Evolutionary conservation across 148 eudicot genomes (phyloP).

Genomic region (Drosera capensis): DNA sequence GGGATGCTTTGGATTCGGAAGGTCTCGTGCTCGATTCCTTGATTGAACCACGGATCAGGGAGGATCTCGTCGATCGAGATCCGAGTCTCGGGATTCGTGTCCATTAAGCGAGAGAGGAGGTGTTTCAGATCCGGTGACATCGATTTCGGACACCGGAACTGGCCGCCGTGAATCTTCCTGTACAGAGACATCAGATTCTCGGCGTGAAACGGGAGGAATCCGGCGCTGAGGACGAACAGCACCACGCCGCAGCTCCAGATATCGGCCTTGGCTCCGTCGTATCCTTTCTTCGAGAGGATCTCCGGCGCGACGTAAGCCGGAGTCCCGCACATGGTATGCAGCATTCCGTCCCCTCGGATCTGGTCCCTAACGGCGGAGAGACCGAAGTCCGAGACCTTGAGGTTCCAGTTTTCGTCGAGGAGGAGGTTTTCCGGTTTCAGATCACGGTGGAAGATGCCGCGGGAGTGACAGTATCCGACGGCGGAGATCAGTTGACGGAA

Average conservation of each 20-base stretch:
- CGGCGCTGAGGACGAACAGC: constrained; percentile 45
- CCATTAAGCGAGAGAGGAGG: constrained; percentile 36
- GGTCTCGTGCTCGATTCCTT: constrained; percentile 23
- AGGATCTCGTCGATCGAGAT: constrained; percentile 40
- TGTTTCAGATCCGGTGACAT: constrained; percentile 36
- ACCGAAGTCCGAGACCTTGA: constrained; percentile 59
- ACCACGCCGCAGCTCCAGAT: constrained; percentile 74
- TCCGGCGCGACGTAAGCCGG: constrained; percentile 92
- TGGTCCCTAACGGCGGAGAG: constrained; percentile 34
- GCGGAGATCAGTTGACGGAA: constrained; percentile 64
- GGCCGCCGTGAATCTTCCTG: constrained; percentile 53
- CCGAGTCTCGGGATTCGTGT: constrained; percentile 45
- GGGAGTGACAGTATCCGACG: constrained; percentile 44
- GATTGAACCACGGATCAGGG: constrained; percentile 55
- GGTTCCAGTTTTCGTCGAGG: constrained; percentile 47
- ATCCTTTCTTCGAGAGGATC: constrained; percentile 53
- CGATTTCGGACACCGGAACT: constrained; percentile 50
- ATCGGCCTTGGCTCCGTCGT: constrained; percentile 56
- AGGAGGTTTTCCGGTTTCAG: constrained; percentile 61
- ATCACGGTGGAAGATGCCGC: constrained; percentile 61
- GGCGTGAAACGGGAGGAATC: constrained; percentile 65
- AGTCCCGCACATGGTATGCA: constrained; percentile 69
- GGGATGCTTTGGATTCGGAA: constrained; percentile 1
- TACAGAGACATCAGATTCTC: constrained; percentile 66
- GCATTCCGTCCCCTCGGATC: constrained; percentile 27